Evolutionary conservation across 1,284 basidiomycete genomes (phyloP), one percentile per base, ranked within the genome.

Genomic region (Ceratobasidium sp.): DNA sequence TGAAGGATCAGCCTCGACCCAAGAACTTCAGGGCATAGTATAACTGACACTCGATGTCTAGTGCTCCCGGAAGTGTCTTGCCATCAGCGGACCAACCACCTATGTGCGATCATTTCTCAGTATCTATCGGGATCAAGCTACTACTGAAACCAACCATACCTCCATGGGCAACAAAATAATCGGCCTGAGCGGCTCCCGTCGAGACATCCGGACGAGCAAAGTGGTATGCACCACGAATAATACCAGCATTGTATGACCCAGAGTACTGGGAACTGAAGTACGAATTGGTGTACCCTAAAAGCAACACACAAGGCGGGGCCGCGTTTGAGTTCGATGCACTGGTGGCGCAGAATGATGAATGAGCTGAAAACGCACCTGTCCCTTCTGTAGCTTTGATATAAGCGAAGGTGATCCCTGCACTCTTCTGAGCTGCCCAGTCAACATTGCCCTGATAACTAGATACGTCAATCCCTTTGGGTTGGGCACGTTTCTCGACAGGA

Each of bases 311-410:
- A 27, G 45, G 14, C 57, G 29, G 31, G n/a, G 29, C 33, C 69
- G 69, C 57, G 24, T n/a, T 33, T 73, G 57, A 73, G 59, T 6
- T 29, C 41, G 48, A 56, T 64, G 50, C 57, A 54, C 17, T 60
- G 15, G 14, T 44, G 36, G n/a, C 36, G 33, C 73, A 5, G 11
- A 41, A 41, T 41, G 36, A 41, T 41, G 36, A 41, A 71, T 72
- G 48, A 56, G 29, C 75, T 57, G 47, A 73, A 59, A 51, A 76
- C 81, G 77, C 75, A 90, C 85, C 81, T 50, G 87, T 90, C 17
- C 89, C 89, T 79, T 92, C 90, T 5, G 90, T 92, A 15, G 90
- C 91, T 80, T 92, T 92, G 86, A 92, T 90, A 79, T 86, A 91
- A 11, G 84, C 89, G 78, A 91, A 92, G 17, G 83, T 76, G 54